These are phyloP conservation scores for Penicillium sp. DNA, from an alignment of 2,329 filamentous ascomycete species.

Conservation along the genomic window DNA sequence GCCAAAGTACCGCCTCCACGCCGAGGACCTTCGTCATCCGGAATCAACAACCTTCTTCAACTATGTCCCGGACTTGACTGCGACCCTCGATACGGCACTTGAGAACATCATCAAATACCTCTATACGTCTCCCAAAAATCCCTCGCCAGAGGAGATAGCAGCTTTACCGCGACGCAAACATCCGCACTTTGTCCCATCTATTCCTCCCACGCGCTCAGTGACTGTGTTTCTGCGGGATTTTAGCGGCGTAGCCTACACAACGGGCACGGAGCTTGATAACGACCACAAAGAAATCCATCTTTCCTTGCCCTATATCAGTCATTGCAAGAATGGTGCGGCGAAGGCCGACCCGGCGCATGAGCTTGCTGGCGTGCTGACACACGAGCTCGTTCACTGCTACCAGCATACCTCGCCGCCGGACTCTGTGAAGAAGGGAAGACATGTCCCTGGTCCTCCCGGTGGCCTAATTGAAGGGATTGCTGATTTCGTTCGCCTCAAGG, in stretches of 20 bases:
- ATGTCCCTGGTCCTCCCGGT: constrained; percentile 46
- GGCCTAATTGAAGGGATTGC: constrained; percentile 88
- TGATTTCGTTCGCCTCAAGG: constrained; percentile 80
- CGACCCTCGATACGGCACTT: constrained; percentile 58
- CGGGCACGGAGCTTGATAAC: constrained; percentile 66
- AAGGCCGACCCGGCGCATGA: constrained; percentile 46
- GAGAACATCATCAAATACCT: constrained; percentile 64
- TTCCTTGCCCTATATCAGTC: constrained; percentile 65
- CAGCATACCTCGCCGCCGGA: constrained; percentile 65
- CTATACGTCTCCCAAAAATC: constrained; percentile 46
- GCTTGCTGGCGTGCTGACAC: constrained; percentile 75
- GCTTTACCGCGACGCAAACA: constrained; percentile 8
- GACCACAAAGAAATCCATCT: constrained; percentile 94
- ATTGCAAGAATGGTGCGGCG: constrained; percentile 15
- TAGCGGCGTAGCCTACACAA: constrained; percentile 84
- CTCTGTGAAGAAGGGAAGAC: constrained; percentile 16
- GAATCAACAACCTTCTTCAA: constrained; percentile 55
- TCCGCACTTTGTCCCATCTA: constrained; percentile 28
- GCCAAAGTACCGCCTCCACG: constrained; percentile 34
- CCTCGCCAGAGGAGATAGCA: neutral
- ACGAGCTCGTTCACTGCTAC: constrained; percentile 93
- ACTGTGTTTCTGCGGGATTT: constrained; percentile 76
- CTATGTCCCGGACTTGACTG: constrained; percentile 54
- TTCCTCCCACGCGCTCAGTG: constrained; percentile 70
- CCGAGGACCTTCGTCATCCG: constrained; percentile 28